These are phyloP conservation scores for Triticum aestivum DNA, from an alignment of 176 grass and related monocot species.

Conservation along the genomic window DNA sequence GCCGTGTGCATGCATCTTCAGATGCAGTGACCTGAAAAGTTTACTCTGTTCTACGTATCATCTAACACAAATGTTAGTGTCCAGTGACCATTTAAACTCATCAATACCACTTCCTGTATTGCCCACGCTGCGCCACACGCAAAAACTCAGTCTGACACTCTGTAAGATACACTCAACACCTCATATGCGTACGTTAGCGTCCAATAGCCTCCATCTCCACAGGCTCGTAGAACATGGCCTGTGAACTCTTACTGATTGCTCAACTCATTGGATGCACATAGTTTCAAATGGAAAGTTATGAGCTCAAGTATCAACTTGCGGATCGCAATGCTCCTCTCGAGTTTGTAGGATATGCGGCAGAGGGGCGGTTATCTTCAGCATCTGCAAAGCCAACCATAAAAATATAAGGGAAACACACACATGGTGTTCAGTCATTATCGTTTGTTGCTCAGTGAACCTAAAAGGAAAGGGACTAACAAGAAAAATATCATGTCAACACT, in stretches of 20 bases:
- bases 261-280: neutral
- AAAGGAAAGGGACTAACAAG: neutral
- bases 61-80: neutral
- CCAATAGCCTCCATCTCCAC: neutral
- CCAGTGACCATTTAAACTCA: neutral
- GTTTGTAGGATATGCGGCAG: slow-evolving; percentile 62
- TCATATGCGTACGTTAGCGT: neutral
- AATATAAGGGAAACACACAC: slow-evolving; percentile 5
- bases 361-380: slow-evolving; percentile 61
- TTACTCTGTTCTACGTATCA: neutral
- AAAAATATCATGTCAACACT: neutral
- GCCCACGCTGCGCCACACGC: neutral
- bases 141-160: neutral
- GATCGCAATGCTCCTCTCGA: slow-evolving; percentile 29
- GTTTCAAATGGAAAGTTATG: neutral
- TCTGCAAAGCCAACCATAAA: slow-evolving; percentile 46
- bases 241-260: neutral
- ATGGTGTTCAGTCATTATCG: neutral
- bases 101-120: neutral
- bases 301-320: slow-evolving; percentile 14
- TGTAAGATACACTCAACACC: neutral
- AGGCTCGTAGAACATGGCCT: neutral
- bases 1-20: neutral
- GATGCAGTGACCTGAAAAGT: neutral
- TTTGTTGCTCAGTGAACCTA: neutral